phyloP scores from a whole-genome alignment of 805 yeast genomes.

The Candida ponderosae region DNA sequence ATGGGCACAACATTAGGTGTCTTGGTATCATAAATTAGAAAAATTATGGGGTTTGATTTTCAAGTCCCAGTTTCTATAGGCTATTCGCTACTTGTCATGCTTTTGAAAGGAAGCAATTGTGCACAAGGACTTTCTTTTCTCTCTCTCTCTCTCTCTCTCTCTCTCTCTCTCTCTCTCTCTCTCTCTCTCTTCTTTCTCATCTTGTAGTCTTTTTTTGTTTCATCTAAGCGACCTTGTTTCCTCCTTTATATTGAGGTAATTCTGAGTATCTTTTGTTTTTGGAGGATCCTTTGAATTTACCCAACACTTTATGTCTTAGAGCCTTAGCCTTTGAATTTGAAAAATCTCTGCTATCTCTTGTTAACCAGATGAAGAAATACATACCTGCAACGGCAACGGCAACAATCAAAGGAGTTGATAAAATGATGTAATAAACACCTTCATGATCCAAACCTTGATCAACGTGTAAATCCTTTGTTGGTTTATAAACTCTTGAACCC shows the following conservation, averaged over 20 bases:
- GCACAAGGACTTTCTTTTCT: too few relatives aligned
- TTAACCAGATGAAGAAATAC: conserved; percentile 55
- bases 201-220: too few relatives aligned
- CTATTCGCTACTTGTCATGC: too few relatives aligned
- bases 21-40: too few relatives aligned
- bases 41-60: too few relatives aligned
- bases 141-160: too few relatives aligned
- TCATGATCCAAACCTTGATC: conserved; percentile 38
- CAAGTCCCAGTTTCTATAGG: too few relatives aligned
- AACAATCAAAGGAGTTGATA: conserved; percentile 64
- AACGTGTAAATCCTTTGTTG: conserved; percentile 34
- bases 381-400: conserved; percentile 49
- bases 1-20: too few relatives aligned
- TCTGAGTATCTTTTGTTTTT: conserved; percentile 33
- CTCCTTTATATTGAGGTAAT: conserved; percentile 28
- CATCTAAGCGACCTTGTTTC: conserved; percentile 3
- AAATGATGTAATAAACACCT: conserved; percentile 53
- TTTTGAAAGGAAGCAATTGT: too few relatives aligned
- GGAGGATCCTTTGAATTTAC: conserved; percentile 27
- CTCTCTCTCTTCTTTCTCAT: too few relatives aligned
- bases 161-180: too few relatives aligned
- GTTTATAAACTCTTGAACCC: conserved; percentile 33
- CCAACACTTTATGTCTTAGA: conserved; percentile 29
- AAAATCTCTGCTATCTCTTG: conserved; percentile 48
- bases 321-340: conserved; percentile 31